These are phyloP conservation scores for Nakazawaea anatomiae DNA, from an alignment of 805 yeast genomes.

Conservation along the genomic window DNA sequence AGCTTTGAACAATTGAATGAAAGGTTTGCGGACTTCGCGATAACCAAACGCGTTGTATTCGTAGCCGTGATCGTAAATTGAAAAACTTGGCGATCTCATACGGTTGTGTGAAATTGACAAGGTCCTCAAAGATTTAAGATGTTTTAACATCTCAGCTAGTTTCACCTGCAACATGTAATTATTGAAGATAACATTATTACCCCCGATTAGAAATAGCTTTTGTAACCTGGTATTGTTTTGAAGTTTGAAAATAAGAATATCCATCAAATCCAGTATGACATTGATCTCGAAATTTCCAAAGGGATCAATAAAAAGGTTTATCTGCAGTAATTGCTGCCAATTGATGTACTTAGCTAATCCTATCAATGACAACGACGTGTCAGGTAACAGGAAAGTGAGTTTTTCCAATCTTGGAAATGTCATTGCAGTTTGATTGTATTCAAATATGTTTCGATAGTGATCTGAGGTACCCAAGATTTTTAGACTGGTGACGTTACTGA, in stretches of 20 bases:
- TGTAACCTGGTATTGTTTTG: neutral
- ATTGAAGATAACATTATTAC: constrained; percentile 1
- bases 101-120: neutral
- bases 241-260: neutral
- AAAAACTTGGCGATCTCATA: neutral
- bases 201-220: constrained; percentile 1
- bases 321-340: neutral
- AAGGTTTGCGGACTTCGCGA: neutral
- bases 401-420: neutral
- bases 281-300: neutral
- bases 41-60: neutral
- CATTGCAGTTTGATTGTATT: neutral
- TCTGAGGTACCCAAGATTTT: constrained; percentile 1
- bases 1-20: neutral
- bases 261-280: neutral
- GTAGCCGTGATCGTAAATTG: neutral
- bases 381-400: neutral
- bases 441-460: neutral
- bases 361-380: neutral
- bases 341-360: neutral
- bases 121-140: neutral
- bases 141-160: neutral
- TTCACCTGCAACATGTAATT: neutral
- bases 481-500: neutral
- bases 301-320: constrained; percentile 6